Evolutionary conservation across 768 basidiomycete genomes (phyloP).

Genomic region (Wakefieldia striispora): DNA sequence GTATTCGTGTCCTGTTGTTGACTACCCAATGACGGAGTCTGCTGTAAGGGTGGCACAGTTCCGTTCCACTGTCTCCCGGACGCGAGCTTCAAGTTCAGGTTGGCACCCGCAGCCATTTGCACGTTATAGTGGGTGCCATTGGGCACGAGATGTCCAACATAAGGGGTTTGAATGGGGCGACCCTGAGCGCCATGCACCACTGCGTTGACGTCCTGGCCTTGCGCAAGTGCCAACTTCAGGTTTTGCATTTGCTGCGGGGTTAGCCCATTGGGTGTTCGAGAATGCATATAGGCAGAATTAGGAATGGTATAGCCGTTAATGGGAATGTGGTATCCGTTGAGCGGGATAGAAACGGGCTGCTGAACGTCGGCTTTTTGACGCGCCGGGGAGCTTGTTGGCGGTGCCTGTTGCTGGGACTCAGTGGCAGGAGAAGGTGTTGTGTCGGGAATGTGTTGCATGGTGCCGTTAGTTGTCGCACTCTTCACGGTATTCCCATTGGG

Average conservation of each 20-base stretch:
- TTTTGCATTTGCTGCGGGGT: constrained; percentile 59
- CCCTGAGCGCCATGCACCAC: constrained; percentile 34
- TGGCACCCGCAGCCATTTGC: constrained; percentile 22
- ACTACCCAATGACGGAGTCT: constrained; percentile 20
- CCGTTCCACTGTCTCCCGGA: constrained; percentile 40
- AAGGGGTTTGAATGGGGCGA: constrained; percentile 36
- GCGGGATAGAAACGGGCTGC: constrained; percentile 38
- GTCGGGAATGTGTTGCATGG: constrained; percentile 24
- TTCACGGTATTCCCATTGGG: constrained; percentile 25
- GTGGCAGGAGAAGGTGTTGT: constrained; percentile 3
- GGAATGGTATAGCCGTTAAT: constrained; percentile 39
- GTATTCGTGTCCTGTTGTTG: constrained; percentile 25
- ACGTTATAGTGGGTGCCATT: constrained; percentile 31
- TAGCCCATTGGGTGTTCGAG: constrained; percentile 40
- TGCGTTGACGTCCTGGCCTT: constrained; percentile 38
- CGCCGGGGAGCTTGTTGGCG: constrained; percentile 35
- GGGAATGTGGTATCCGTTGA: constrained; percentile 49
- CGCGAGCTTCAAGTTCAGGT: constrained; percentile 37
- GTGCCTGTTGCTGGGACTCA: constrained; percentile 24
- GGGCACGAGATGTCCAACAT: constrained; percentile 29
- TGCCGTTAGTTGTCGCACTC: constrained; percentile 30
- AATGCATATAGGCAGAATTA: constrained; percentile 34
- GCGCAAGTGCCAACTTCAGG: constrained; percentile 55
- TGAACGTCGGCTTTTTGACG: constrained; percentile 51
- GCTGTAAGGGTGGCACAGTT: constrained; percentile 22